A percentile compares a stretch with the other conserved stretches of the same genome.
phyloP scores from a whole-genome alignment of 164 flowering plant genomes.

The Protea cynaroides region DNA sequence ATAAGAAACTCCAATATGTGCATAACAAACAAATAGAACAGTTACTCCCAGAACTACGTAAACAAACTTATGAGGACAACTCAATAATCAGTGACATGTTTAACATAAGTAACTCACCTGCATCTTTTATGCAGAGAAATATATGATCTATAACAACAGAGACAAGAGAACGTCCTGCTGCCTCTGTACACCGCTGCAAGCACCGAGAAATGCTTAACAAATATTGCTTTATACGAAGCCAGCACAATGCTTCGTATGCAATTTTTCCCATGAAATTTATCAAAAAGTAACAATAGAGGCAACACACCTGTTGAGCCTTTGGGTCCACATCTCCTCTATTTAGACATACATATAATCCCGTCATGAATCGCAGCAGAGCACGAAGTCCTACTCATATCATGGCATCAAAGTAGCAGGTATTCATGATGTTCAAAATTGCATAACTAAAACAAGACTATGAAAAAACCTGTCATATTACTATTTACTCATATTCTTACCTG shows the following conservation, averaged over 20 bases:
- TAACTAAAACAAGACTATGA: background rate
- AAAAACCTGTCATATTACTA: background rate
- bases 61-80: background rate
- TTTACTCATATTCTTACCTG: conserved; percentile 76
- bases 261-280: background rate
- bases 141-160: conserved; percentile 87
- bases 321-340: conserved; percentile 90
- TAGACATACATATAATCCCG: conserved; percentile 87
- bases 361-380: conserved; percentile 92
- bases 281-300: conserved; percentile 2
- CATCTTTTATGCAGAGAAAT: conserved; percentile 87
- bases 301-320: conserved; percentile 60
- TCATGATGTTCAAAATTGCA: background rate
- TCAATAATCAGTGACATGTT: background rate
- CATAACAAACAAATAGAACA: background rate
- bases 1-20: background rate
- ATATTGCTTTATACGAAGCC: background rate
- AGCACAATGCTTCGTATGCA: background rate
- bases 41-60: background rate
- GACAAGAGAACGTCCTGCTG: conserved; percentile 89
- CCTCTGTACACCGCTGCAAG: conserved; percentile 68
- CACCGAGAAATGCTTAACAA: conserved; percentile 6
- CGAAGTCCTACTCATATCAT: conserved; percentile 65
- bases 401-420: conserved; percentile 5
- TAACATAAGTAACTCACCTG: conserved; percentile 47